Evolutionary conservation across 176 grass and related monocot genomes (phyloP), one percentile per base, ranked within the genome.

Genomic region (Carex myosuroides): DNA sequence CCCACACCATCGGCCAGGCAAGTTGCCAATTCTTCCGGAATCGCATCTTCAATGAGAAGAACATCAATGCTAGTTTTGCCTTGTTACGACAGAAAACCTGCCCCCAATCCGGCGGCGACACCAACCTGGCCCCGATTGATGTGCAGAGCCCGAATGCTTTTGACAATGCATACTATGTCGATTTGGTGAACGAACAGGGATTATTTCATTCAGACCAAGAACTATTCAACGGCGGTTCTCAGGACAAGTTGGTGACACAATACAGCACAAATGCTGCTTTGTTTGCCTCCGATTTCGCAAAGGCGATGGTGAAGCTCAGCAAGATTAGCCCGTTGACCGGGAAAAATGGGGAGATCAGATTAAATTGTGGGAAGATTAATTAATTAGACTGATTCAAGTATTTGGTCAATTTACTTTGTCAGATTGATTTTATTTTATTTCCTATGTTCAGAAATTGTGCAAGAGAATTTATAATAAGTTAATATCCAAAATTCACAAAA

Each of bases 191-290:
- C 13, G 65, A 86, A 3, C 53, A 80, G 69, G 94, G 91, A 16
- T 89, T 97, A 17, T 92, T 97, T 62, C 86, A 80, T 6, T 94
- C 94, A 12, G 94, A 97, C 76, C 94, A 97, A 79, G 94, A 90
- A 83, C 85, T 97, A 0, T 94, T 87, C 81, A 89, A 60, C 22
- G 42, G 80, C 30, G 79, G 85, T 30, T 70, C 85, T 11, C 89
- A 88, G 62, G 94, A 97, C 58, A 79, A 83, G 6, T 32, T 94
- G 55, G 92, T 97, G 68, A 65, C 69, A 10, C 35, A 39, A 1
- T 97, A 97, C 82, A 87, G 86, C 5, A 84, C 64, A 6, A 89
- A 94, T 22, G 62, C 44, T 18, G 37, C 86, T 37, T 70, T 56
- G 0, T 97, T 97, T 39, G 37, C 21, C 0, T 33, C 33, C 0